A percentile compares a stretch with the other conserved stretches of the same genome.
These are phyloP conservation scores for Polyporus tsugae DNA, from an alignment of 1,284 basidiomycete species.

Conservation along the genomic window DNA sequence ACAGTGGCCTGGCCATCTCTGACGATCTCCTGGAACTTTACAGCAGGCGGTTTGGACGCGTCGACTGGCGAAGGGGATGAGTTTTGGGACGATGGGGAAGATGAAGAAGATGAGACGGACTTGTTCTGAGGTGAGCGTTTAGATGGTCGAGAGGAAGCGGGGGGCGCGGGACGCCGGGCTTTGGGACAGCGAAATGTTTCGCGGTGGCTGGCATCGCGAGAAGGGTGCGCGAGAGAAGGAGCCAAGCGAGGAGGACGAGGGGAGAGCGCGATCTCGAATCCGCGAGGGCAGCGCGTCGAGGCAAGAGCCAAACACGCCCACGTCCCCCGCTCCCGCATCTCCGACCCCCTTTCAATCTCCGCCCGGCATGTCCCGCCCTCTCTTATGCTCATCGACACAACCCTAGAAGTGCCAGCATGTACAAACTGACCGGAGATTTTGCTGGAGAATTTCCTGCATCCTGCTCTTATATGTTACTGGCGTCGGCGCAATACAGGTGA, in stretches of 20 bases:
- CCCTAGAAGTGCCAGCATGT: no score
- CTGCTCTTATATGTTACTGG: neutral
- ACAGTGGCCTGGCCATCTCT: slow-evolving; percentile 72
- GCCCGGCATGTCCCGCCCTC: slow-evolving; percentile 20
- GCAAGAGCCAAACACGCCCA: slow-evolving; percentile 27
- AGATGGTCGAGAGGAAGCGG: slow-evolving; percentile 47
- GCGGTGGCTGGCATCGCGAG: slow-evolving; percentile 27
- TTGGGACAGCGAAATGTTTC: slow-evolving; percentile 30
- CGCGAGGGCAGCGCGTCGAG: slow-evolving; percentile 28
- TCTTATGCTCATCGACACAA: neutral
- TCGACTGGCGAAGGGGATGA: slow-evolving; percentile 39
- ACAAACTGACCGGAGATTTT: neutral
- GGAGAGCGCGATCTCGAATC: slow-evolving; percentile 29
- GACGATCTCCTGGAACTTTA: slow-evolving; percentile 78
- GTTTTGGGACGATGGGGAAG: slow-evolving; percentile 33
- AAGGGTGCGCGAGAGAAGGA: slow-evolving; percentile 16
- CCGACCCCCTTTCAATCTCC: slow-evolving; percentile 29
- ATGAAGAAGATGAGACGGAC: slow-evolving; percentile 40
- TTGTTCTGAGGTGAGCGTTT: slow-evolving; percentile 50
- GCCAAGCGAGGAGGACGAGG: slow-evolving; percentile 22
- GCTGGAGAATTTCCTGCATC: neutral
- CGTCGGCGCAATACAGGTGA: neutral
- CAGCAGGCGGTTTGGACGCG: slow-evolving; percentile 46
- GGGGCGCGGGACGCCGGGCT: slow-evolving; percentile 43
- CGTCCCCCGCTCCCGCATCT: slow-evolving; percentile 17